These are phyloP conservation scores for Handroanthus guayacan DNA, from an alignment of 257 asterid genomes.

Conservation along the genomic window DNA sequence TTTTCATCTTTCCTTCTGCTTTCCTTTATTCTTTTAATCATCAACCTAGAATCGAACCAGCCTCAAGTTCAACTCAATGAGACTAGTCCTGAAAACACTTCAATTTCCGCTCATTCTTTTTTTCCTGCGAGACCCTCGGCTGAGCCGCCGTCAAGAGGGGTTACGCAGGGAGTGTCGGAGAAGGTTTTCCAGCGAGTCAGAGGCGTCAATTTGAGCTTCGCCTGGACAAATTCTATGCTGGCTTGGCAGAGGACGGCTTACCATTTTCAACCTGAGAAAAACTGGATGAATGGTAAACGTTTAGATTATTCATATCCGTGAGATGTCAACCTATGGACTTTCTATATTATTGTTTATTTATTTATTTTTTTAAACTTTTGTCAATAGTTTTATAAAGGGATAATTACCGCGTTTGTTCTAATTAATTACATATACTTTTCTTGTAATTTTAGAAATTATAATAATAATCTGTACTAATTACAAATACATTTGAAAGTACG, in stretches of 20 bases:
- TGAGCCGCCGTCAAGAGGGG: constrained; percentile 64
- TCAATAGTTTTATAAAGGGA: not conserved
- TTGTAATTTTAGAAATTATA: too few species aligned
- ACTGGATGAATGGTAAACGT: constrained; percentile 83
- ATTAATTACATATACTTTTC: too few species aligned
- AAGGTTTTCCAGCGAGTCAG: constrained; percentile 58
- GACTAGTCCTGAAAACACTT: constrained; percentile 1
- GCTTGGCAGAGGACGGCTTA: constrained; percentile 81
- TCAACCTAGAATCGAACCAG: constrained; percentile 22
- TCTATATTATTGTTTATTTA: too few species aligned
- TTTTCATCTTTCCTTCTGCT: constrained; percentile 49
- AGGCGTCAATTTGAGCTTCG: constrained; percentile 41
- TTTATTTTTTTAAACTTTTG: too few species aligned
- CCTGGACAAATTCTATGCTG: constrained; percentile 79
- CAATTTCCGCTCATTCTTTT: not conserved
- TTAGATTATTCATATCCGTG: too few species aligned
- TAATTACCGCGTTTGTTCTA: too few species aligned
- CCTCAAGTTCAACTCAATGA: constrained; percentile 34
- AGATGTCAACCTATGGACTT: not conserved
- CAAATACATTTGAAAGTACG: too few species aligned
- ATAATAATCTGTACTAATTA: too few species aligned
- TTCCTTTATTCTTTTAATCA: constrained; percentile 37
- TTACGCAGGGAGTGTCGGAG: constrained; percentile 79
- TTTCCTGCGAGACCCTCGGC: constrained; percentile 32
- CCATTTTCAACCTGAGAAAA: constrained; percentile 81